These are phyloP conservation scores for Picochlorum sp. DNA, from an alignment of 139 green algal species.

Conservation along the genomic window DNA sequence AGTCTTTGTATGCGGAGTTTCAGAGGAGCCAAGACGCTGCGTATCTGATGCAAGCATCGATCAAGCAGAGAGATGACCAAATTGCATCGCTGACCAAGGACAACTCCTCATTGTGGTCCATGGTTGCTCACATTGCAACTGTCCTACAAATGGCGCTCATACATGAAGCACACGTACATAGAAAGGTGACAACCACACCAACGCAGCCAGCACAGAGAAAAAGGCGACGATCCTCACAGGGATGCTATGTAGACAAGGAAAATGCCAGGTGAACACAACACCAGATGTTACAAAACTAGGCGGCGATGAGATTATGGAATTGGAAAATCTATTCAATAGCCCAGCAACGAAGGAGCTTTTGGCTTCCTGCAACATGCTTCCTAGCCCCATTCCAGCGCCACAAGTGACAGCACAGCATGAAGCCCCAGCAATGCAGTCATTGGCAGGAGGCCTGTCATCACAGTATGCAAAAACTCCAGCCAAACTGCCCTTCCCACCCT, in stretches of 20 bases:
- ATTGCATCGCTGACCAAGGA: neutral
- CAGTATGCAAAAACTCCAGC: no score
- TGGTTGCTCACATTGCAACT: neutral
- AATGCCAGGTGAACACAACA: neutral
- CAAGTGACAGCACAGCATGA: slow-evolving; percentile 4
- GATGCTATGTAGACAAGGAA: neutral
- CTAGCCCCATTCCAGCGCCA: neutral
- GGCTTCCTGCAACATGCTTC: neutral
- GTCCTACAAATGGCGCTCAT: neutral
- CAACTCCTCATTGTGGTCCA: neutral
- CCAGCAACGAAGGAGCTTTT: neutral
- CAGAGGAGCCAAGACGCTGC: neutral
- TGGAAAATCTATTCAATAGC: neutral
- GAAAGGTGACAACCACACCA: no score
- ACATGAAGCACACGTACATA: no score
- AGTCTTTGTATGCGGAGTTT: neutral
- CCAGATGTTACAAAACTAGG: neutral
- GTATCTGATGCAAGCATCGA: neutral
- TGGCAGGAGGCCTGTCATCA: neutral
- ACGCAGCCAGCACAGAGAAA: neutral
- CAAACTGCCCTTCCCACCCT: no score
- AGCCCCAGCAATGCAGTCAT: neutral
- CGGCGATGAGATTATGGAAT: neutral
- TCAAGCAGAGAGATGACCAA: slow-evolving; percentile 2
- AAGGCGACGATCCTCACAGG: neutral